Evolutionary conservation across 1,139 yeast species (phyloP).

Genomic region (Suhomyces panamericanus): DNA sequence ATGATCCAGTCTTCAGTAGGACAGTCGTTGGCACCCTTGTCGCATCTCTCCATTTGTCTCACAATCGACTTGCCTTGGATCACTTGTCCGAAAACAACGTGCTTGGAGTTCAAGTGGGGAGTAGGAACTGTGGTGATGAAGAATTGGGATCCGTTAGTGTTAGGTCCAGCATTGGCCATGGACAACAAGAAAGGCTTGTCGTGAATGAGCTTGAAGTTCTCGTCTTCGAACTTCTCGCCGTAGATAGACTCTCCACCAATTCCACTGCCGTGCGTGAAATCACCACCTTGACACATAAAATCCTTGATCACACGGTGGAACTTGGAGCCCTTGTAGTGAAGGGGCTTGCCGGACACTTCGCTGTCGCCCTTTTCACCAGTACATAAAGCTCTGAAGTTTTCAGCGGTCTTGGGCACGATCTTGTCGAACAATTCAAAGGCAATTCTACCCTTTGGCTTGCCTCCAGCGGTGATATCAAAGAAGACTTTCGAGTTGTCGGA

Average conservation of each 20-base stretch:
- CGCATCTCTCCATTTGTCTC: conserved; percentile 69
- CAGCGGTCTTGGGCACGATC: conserved; percentile 89
- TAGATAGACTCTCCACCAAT: conserved; percentile 95
- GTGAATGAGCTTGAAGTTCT: conserved; percentile 74
- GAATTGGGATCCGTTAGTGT: conserved; percentile 94
- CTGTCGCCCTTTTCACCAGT: conserved; percentile 86
- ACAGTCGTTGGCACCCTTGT: conserved; percentile 61
- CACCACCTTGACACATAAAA: conserved; percentile 97
- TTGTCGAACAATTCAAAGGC: conserved; percentile 76
- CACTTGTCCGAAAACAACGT: conserved; percentile 93
- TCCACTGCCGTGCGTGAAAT: conserved; percentile 85
- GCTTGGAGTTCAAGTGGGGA: conserved; percentile 88
- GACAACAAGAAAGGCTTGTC: conserved; percentile 84
- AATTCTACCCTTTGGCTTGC: conserved; percentile 65
- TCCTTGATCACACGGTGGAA: conserved; percentile 92
- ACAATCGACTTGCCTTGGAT: conserved; percentile 80
- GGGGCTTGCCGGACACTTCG: conserved; percentile 56
- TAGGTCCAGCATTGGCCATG: conserved; percentile 96
- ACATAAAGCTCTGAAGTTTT: conserved; percentile 86
- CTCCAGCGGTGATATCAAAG: conserved; percentile 74
- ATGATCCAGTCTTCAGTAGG: conserved; percentile 69
- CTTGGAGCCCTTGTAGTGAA: conserved; percentile 72
- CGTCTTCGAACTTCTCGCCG: conserved; percentile 95
- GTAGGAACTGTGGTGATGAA: conserved; percentile 86
- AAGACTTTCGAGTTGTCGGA: conserved; percentile 48